Conservation (phyloP, 225 moss, liverwort and hornwort species). For the Asterella californica region DNA sequence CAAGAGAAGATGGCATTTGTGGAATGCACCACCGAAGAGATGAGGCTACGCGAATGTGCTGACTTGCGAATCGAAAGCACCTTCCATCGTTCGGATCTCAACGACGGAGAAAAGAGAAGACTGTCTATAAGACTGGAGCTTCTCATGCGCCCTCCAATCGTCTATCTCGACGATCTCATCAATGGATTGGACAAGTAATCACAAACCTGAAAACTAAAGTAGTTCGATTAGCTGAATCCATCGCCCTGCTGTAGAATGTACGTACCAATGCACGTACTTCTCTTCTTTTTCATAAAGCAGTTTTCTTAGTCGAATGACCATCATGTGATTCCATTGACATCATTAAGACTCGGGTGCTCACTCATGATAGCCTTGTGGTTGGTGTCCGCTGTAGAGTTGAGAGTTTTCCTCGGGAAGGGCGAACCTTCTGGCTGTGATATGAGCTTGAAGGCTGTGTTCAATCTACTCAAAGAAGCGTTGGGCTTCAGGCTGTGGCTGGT, state of each 20-base stretch:
- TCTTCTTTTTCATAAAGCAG: neutral
- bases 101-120: conserved; percentile 39
- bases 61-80: conserved; percentile 32
- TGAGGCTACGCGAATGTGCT: conserved; percentile 39
- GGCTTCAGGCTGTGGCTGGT: too few relatives aligned
- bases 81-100: conserved; percentile 34
- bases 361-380: neutral
- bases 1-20: conserved; percentile 38
- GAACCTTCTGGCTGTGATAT: too few relatives aligned
- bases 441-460: too few relatives aligned
- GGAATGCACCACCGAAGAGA: conserved; percentile 42
- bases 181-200: conserved; percentile 44
- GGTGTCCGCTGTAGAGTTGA: too few relatives aligned
- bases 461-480: too few relatives aligned
- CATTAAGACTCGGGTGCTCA: neutral
- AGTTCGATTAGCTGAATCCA: neutral
- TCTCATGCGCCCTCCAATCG: conserved; percentile 39
- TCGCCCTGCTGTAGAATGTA: neutral
- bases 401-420: too few relatives aligned
- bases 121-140: conserved; percentile 43
- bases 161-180: conserved; percentile 48
- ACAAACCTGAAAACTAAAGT: neutral
- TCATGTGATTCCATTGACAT: neutral
- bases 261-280: neutral
- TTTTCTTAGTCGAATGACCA: neutral